These are phyloP conservation scores for Huntiella moniliformis DNA, from an alignment of 2,329 filamentous ascomycete species.

Conservation along the genomic window DNA sequence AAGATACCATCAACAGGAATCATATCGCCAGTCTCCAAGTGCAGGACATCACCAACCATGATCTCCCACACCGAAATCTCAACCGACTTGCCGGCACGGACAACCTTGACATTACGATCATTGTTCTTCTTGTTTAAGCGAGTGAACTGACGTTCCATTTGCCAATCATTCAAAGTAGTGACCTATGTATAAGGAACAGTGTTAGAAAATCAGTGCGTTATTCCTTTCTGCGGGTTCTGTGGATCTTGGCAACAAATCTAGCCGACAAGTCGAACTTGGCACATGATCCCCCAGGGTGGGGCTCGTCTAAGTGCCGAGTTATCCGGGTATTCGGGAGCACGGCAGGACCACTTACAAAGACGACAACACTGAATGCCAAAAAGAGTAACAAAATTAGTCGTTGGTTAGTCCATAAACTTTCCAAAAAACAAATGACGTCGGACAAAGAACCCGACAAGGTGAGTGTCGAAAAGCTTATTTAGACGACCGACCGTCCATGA, in stretches of 20 bases:
- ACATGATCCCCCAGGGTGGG: too few species aligned
- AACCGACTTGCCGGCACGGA: conserved; percentile 45
- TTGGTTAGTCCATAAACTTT: background rate
- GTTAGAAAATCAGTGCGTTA: too few species aligned
- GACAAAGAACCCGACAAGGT: background rate
- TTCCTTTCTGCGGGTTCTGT: too few species aligned
- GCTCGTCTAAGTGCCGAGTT: background rate
- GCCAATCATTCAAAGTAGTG: conserved; percentile 40
- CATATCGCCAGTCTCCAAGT: conserved; percentile 50
- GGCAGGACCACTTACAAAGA: conserved; percentile 11
- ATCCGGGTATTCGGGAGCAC: background rate
- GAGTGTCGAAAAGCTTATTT: conserved; percentile 7
- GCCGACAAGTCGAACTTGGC: too few species aligned
- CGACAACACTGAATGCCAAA: conserved; percentile 10
- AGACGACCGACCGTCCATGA: conserved; percentile 23
- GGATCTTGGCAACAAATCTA: too few species aligned
- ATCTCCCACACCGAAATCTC: conserved; percentile 48
- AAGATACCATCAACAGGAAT: conserved; percentile 54
- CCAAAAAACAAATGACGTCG: background rate
- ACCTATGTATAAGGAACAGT: conserved; percentile 7
- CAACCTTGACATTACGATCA: conserved; percentile 45
- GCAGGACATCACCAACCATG: conserved; percentile 49
- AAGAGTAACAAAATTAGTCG: too few species aligned
- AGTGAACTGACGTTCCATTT: conserved; percentile 47
- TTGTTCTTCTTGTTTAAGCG: conserved; percentile 43